Evolutionary conservation across 2,329 filamentous ascomycete genomes (phyloP).

Genomic region (Macrophomina pseudophaseolina): DNA sequence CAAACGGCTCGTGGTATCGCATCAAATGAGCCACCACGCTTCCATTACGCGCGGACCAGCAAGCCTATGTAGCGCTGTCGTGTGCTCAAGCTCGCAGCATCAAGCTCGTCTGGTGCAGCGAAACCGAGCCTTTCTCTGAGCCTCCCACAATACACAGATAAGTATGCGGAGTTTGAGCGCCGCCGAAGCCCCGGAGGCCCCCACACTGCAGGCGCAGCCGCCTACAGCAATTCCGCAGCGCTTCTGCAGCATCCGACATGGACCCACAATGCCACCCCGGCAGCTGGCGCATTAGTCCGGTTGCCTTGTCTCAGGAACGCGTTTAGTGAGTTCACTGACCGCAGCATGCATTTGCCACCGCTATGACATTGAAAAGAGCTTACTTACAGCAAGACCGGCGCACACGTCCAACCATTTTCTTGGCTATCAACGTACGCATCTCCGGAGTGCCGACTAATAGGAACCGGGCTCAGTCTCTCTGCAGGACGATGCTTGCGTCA

Average conservation of each 20-base stretch:
- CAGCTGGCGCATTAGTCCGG: not conserved
- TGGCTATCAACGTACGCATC: not conserved
- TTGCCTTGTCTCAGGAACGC: slow-evolving; percentile 20
- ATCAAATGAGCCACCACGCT: not conserved
- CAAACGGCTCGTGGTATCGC: not conserved
- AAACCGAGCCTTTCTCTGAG: not conserved
- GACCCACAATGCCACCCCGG: not conserved
- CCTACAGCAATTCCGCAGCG: not conserved
- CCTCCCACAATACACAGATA: not conserved
- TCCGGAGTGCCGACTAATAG: not conserved
- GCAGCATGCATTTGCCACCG: slow-evolving; percentile 17
- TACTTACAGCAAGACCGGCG: not conserved
- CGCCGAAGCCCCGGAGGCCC: not conserved
- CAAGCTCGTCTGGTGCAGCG: not conserved
- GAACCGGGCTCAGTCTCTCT: not conserved
- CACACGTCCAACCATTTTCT: not conserved
- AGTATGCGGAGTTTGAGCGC: not conserved
- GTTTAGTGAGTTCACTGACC: not conserved
- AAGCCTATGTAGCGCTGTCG: not conserved
- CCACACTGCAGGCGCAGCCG: not conserved
- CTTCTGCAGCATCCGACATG: not conserved
- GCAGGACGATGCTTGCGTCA: not conserved
- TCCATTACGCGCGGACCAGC: not conserved
- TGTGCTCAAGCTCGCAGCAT: not conserved
- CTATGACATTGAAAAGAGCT: slow-evolving; percentile 7